A percentile compares a stretch with the other conserved stretches of the same genome.
phyloP scores from a whole-genome alignment of 306 rosid species.

The Albizia julibrissin region DNA sequence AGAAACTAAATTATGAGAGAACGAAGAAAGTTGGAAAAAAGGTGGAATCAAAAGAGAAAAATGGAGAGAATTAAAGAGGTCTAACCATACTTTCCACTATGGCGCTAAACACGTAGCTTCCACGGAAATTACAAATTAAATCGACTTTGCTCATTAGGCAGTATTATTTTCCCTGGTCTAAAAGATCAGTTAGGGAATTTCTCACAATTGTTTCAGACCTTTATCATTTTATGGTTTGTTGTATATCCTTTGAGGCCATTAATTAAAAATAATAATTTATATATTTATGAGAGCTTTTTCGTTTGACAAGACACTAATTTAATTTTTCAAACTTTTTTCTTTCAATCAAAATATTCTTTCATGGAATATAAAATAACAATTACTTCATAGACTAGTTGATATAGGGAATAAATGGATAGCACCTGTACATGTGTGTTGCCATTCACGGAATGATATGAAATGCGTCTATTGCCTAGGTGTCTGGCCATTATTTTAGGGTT shows the following conservation, averaged over 20 bases:
- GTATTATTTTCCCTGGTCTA: background rate
- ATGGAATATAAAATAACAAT: background rate
- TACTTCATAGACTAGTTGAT: background rate
- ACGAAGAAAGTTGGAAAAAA: background rate
- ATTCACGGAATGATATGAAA: too few relatives aligned
- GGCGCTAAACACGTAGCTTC: slow-evolving; percentile 8
- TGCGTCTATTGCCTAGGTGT: too few relatives aligned
- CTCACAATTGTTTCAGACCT: background rate
- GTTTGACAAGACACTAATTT: background rate
- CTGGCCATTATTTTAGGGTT: background rate
- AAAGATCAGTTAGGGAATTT: slow-evolving; percentile 26
- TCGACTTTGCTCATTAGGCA: slow-evolving; percentile 6
- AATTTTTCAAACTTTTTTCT: background rate
- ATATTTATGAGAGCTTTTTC: background rate
- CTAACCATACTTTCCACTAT: background rate
- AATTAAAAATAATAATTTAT: background rate
- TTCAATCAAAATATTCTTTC: background rate
- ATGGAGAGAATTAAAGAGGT: too few relatives aligned
- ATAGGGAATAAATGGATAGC: too few relatives aligned
- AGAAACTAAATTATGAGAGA: background rate
- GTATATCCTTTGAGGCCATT: background rate
- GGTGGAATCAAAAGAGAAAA: background rate
- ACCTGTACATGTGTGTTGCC: too few relatives aligned
- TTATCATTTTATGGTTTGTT: background rate
- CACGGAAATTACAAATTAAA: slow-evolving; percentile 16